Base-by-base conservation (phyloP, 768 basidiomycete species). In the Hericium alpestre region DNA sequence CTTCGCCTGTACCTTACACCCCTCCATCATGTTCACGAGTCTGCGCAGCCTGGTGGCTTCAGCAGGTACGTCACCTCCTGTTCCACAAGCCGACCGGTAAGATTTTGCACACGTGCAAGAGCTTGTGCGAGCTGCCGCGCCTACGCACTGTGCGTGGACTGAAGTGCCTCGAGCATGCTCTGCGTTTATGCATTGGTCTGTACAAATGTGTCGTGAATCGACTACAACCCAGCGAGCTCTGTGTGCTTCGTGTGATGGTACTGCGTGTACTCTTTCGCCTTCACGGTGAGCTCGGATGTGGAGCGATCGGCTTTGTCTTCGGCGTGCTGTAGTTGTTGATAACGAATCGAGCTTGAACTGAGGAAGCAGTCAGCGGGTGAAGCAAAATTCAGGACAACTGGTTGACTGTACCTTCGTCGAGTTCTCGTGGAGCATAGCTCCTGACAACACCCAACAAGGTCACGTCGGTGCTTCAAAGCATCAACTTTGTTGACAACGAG, bases 281-380 rank as follows among this genome's bases (percentile, higher is more conserved):
- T 87, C 56, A 78, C 68, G 3, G 74, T 72, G 53, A 93, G 79
- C 63, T 93, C 90, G 15, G 74, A 68, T 61, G 79, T 82, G 22
- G 80, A 74, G 49, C 90, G 86, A 56, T 89, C 80, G 15, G 80
- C 79, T 70, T 96, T 93, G 0, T 80, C 75, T 69, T 86, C 82
- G 3, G 90, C 77, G 4, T 92, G 80, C 58, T 85, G 70, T 6
- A 94, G 74, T 70, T 94, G 90, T 70, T 93, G 90, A 76, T 13
- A 90, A 76, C 1, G 90, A 83, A 57, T 93, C 86, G 58, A 93
- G 69, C 71, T 90, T 92, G 77, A 93, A 95, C 87, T 93, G 67
- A 3, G 41, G 51, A 27, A 58, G 53, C 12, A 3, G 16, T 58
- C 10, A 58, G 52, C 39, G 51, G 27, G 51, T 51, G 55, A 61